Percentiles rank a stretch among this genome's conserved stretches.
Conservation (phyloP, 2,329 filamentous ascomycete genomes). For the Diaporthe citriasiana region DNA sequence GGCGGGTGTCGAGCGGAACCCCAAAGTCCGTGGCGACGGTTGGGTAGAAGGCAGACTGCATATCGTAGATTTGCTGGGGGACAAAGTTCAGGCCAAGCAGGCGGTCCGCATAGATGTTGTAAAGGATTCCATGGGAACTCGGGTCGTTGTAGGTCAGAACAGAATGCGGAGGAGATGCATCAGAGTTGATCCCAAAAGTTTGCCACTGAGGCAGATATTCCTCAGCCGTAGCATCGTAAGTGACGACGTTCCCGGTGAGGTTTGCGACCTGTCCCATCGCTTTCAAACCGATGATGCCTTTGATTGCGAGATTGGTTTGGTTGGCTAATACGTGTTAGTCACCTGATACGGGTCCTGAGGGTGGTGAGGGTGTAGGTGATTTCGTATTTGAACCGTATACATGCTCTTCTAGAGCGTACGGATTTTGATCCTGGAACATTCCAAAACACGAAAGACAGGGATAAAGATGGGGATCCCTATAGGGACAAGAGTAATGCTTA, state of each 20-base stretch:
- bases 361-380: too few species aligned
- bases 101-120: slow-evolving; percentile 86
- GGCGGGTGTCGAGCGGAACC: slow-evolving; percentile 85
- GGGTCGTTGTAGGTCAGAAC: slow-evolving; percentile 83
- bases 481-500: too few species aligned
- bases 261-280: slow-evolving; percentile 82
- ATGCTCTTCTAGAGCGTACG: too few species aligned
- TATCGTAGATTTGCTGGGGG: slow-evolving; percentile 79
- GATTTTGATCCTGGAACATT: too few species aligned
- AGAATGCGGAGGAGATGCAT: slow-evolving; percentile 73
- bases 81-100: slow-evolving; percentile 84
- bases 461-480: too few species aligned
- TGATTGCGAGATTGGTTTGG: slow-evolving; percentile 86
- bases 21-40: slow-evolving; percentile 81
- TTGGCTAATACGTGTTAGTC: too few species aligned
- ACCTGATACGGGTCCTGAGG: too few species aligned
- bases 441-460: too few species aligned
- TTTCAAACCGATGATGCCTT: slow-evolving; percentile 86
- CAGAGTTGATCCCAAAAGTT: slow-evolving; percentile 76
- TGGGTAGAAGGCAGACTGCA: slow-evolving; percentile 83
- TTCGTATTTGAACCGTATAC: too few species aligned
- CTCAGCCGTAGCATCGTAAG: slow-evolving; percentile 74
- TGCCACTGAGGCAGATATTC: slow-evolving; percentile 82
- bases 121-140: slow-evolving; percentile 70
- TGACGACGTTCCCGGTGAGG: slow-evolving; percentile 69